Evolutionary conservation across 108 stramenopile species (phyloP), one percentile per base, ranked within the genome.

Genomic region (Pseudonitzschia multiseries): DNA sequence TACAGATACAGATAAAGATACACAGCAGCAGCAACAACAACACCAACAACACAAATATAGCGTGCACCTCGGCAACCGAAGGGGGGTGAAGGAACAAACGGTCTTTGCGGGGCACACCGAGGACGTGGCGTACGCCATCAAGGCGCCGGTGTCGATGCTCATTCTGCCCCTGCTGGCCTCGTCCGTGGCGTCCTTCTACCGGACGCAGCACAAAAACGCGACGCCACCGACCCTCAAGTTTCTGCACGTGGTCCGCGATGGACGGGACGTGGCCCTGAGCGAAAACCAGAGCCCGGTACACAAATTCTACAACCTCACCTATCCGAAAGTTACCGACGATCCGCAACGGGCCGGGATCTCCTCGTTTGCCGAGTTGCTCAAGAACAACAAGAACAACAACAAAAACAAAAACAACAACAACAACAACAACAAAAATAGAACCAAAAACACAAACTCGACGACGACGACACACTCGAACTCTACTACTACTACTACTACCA

Each of bases 211-310:
- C 2, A 24, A 27, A n/a, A 59, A 27, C 1, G 57, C 22, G 6
- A 26, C 0, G 27, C 17, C 40, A 9, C 2, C 17, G 29, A 32
- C 84, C 15, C 79, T 89, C 9, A 65, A 53, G 28, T 87, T 82
- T 66, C 31, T 94, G 22, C 93, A 94, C 76, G 86, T 91, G 15
- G 70, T 94, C 12, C 77, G 93, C n/a, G 93, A 94, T 83, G 93
- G 93, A 22, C 81, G 93, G 0, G 93, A 94, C 68, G 81, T 94
- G 29, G 81, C 89, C 52, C 76, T 91, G 43, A 85, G 84, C 4
- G 77, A 77, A 4, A 94, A 94, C 74, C 87, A 88, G 68, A 81
- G 80, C 32, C 93, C 93, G 4, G 93, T 91, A 3, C 18, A 74
- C 1, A 94, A 94, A 73, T 91, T 89, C 70, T 94, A 85, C 57